These are phyloP conservation scores for Puccinia horiana DNA, from an alignment of 1,284 basidiomycete species.

Conservation along the genomic window DNA sequence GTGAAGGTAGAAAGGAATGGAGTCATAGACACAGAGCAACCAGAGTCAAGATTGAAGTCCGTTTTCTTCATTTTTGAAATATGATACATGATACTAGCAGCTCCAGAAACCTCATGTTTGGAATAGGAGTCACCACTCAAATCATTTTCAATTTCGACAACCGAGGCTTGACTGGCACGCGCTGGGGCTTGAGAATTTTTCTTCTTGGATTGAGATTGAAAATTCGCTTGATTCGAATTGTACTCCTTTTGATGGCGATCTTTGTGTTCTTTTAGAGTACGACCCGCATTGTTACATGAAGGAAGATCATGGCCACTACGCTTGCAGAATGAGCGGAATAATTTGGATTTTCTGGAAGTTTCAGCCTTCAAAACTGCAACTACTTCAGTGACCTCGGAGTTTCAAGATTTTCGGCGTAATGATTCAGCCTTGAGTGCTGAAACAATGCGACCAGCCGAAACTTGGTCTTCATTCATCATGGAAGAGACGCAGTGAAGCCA, in stretches of 20 bases:
- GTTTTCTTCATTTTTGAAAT: neutral
- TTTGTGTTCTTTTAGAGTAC: too few species aligned
- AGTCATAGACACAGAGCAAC: constrained; percentile 8
- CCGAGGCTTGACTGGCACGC: too few species aligned
- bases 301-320: neutral
- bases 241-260: too few species aligned
- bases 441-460: neutral
- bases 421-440: neutral
- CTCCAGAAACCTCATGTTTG: neutral
- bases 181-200: neutral
- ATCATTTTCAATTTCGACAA: neutral
- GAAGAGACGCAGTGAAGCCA: neutral
- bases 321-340: neutral
- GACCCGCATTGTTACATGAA: too few species aligned
- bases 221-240: neutral
- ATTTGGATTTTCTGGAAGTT: too few species aligned
- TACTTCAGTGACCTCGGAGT: neutral
- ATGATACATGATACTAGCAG: neutral
- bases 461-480: neutral
- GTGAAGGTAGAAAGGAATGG: neutral
- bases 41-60: constrained; percentile 1
- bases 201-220: too few species aligned
- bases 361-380: neutral
- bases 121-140: neutral
- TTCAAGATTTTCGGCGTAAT: neutral